phyloP scores from a whole-genome alignment of 2,329 filamentous ascomycete species.

The Torrubiella hemipterigena region DNA sequence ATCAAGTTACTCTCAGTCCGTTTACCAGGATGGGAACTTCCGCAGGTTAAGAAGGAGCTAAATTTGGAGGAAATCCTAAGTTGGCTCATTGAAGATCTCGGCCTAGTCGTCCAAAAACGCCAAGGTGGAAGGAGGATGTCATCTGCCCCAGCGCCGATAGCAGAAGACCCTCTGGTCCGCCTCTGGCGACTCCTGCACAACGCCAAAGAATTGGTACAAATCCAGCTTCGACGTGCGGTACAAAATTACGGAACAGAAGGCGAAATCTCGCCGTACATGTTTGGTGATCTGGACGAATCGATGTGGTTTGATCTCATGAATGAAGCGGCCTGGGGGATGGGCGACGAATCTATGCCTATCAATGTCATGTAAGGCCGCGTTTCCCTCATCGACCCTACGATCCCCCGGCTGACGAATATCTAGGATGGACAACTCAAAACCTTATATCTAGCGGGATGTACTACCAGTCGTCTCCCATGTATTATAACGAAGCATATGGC shows the following conservation, averaged over 20 bases:
- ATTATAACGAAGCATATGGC: too few relatives aligned
- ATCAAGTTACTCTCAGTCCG: slow-evolving; percentile 34
- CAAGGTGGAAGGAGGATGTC: slow-evolving; percentile 12
- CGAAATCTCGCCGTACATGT: slow-evolving; percentile 2
- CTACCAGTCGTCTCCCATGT: too few relatives aligned
- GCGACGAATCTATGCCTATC: too few relatives aligned
- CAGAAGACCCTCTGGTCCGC: slow-evolving; percentile 19
- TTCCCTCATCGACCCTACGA: too few relatives aligned
- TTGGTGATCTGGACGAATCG: slow-evolving; percentile 7
- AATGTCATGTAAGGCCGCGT: too few relatives aligned
- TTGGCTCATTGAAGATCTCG: slow-evolving; percentile 17
- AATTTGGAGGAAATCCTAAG: slow-evolving; percentile 11
- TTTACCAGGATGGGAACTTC: slow-evolving; percentile 33
- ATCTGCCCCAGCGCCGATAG: slow-evolving; percentile 6
- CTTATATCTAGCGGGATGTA: too few relatives aligned
- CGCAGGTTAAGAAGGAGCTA: slow-evolving; percentile 10
- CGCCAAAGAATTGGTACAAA: slow-evolving; percentile 16
- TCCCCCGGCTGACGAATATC: too few relatives aligned
- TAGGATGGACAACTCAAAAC: too few relatives aligned
- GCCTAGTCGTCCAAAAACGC: slow-evolving; percentile 16
- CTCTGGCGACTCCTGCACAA: slow-evolving; percentile 18
- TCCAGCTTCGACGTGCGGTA: slow-evolving; percentile 16
- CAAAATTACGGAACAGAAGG: slow-evolving; percentile 9
- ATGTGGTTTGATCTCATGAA: slow-evolving; percentile 5
- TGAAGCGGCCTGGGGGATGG: background rate